Conservation (phyloP, 768 basidiomycete species). For the Boletus insuetus region DNA sequence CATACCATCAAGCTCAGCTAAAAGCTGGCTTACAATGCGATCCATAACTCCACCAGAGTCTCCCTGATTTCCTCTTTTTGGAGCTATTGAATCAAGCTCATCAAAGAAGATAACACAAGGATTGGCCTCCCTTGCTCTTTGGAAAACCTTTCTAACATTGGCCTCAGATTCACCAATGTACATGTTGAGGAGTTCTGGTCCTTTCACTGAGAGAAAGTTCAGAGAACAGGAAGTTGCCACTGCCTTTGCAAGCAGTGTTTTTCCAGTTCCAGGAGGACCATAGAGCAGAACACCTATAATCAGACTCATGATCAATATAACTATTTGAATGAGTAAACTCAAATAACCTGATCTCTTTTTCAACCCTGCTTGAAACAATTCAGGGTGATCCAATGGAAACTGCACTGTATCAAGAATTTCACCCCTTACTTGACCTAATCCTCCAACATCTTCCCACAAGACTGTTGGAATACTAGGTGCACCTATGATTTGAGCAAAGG, state of each 20-base stretch:
- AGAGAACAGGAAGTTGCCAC: constrained; percentile 93
- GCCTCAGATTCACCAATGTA: constrained; percentile 98
- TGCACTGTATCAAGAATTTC: constrained; percentile 97
- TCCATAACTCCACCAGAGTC: constrained; percentile 99
- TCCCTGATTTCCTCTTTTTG: constrained; percentile 91
- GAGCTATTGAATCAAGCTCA: constrained; percentile 92
- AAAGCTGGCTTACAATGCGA: constrained; percentile 89
- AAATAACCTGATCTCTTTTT: constrained; percentile 89
- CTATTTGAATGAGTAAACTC: background rate
- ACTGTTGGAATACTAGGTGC: constrained; percentile 95
- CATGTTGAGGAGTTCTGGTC: constrained; percentile 95
- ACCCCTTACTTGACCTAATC: constrained; percentile 78
- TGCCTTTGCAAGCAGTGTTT: constrained; percentile 93
- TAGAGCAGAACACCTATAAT: constrained; percentile 80
- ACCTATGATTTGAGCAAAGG: constrained; percentile 92
- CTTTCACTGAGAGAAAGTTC: constrained; percentile 97
- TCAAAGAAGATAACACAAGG: constrained; percentile 98
- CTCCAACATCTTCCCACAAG: constrained; percentile 97
- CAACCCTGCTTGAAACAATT: constrained; percentile 83
- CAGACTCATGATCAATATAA: background rate
- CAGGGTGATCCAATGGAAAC: constrained; percentile 85
- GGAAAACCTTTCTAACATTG: constrained; percentile 91
- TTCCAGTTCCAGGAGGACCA: constrained; percentile 95
- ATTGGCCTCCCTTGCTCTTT: constrained; percentile 84
- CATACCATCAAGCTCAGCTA: constrained; percentile 95